Conservation (phyloP, 2,329 filamentous ascomycete genomes). For the Lasiodiplodia theobromae region DNA sequence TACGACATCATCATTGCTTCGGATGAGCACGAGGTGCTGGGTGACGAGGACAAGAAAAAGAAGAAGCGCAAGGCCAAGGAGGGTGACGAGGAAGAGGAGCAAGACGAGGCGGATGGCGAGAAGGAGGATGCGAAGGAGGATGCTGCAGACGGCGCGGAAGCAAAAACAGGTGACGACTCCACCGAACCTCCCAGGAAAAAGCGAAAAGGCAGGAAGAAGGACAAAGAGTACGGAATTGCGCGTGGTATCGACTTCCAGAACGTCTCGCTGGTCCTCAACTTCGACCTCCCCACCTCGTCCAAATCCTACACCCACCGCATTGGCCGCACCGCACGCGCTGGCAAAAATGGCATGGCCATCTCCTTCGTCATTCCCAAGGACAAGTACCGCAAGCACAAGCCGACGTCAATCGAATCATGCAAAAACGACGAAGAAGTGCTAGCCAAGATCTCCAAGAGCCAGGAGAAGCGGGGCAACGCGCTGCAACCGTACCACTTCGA, state of each 20-base stretch:
- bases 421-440: constrained; percentile 87
- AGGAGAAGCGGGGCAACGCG: constrained; percentile 78
- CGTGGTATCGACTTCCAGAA: constrained; percentile 97
- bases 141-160: constrained; percentile 46
- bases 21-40: constrained; percentile 86
- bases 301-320: constrained; percentile 98
- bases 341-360: constrained; percentile 91
- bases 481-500: constrained; percentile 93
- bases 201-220: constrained; percentile 68
- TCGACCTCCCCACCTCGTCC: constrained; percentile 86
- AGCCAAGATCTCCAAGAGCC: constrained; percentile 78
- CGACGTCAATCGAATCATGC: constrained; percentile 76
- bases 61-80: constrained; percentile 36
- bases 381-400: constrained; percentile 86
- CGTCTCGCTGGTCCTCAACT: constrained; percentile 84
- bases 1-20: constrained; percentile 99
- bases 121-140: constrained; percentile 40
- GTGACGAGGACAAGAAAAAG: constrained; percentile 60
- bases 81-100: constrained; percentile 32
- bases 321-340: constrained; percentile 88
- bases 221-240: constrained; percentile 93
- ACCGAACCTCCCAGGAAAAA: constrained; percentile 61
- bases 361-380: constrained; percentile 89
- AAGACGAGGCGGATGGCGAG: constrained; percentile 34
- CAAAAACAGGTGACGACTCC: constrained; percentile 29